Conservation (phyloP, 768 basidiomycete genomes). For the Ramaria sp. region DNA sequence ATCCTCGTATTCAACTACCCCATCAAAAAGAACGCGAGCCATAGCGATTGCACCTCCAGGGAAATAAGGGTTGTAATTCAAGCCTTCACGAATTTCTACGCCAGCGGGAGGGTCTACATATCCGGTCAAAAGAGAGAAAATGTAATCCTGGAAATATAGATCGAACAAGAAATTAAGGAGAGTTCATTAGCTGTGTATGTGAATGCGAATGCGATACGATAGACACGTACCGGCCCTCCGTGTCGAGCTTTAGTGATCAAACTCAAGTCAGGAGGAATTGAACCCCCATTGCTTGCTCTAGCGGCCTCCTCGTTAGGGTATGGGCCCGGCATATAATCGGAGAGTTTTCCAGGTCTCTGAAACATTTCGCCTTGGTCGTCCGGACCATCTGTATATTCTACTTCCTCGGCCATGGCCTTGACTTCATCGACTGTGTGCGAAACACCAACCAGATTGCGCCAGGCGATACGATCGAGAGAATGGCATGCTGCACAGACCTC, state of each 20-base stretch:
- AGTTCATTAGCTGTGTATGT: not conserved
- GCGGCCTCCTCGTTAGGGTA: constrained; percentile 99
- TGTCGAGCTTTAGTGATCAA: constrained; percentile 98
- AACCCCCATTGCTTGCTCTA: constrained; percentile 86
- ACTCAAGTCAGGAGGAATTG: constrained; percentile 93
- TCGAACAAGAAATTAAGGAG: not conserved
- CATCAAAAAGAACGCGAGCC: constrained; percentile 94
- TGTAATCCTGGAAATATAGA: constrained; percentile 64
- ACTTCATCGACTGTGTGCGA: constrained; percentile 91
- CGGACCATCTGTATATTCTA: constrained; percentile 95
- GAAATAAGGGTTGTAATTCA: constrained; percentile 99
- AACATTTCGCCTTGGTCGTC: constrained; percentile 96
- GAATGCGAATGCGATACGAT: not conserved
- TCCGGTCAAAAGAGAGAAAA: constrained; percentile 94
- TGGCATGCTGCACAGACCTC: constrained; percentile 99
- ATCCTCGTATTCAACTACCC: constrained; percentile 93
- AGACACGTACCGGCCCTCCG: constrained; percentile 76
- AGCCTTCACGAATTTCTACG: constrained; percentile 88
- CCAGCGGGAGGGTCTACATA: constrained; percentile 95
- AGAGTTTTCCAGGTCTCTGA: constrained; percentile 94
- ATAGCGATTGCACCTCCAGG: constrained; percentile 97
- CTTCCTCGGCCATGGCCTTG: constrained; percentile 87
- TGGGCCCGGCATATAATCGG: constrained; percentile 91
- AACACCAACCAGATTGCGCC: constrained; percentile 98
- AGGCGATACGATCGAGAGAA: constrained; percentile 97